These are phyloP conservation scores for Colletotrichum coccodes DNA, from an alignment of 2,329 filamentous ascomycete genomes.

Conservation along the genomic window DNA sequence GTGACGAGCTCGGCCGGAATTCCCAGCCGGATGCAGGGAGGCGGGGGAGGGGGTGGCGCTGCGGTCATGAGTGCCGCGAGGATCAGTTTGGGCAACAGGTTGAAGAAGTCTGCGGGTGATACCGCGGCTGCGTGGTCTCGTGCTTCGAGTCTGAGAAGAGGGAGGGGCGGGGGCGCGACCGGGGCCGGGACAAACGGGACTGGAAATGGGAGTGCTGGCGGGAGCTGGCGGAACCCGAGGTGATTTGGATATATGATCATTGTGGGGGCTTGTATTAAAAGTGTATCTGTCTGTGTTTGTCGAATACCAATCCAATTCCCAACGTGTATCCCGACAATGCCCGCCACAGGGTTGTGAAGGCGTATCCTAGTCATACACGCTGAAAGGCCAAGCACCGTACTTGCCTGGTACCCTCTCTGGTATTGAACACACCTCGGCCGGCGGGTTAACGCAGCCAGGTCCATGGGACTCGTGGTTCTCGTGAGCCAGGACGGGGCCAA, in stretches of 20 bases:
- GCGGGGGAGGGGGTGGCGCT: slow-evolving; percentile 36
- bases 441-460: too few relatives aligned
- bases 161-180: neutral
- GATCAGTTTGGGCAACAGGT: slow-evolving; percentile 60
- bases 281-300: too few relatives aligned
- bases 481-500: too few relatives aligned
- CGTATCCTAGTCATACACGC: too few relatives aligned
- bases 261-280: too few relatives aligned
- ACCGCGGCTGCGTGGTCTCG: slow-evolving; percentile 49
- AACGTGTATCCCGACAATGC: too few relatives aligned
- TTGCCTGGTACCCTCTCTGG: too few relatives aligned
- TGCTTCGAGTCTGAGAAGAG: slow-evolving; percentile 51
- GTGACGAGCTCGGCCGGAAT: slow-evolving; percentile 39
- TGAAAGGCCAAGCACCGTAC: too few relatives aligned
- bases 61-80: slow-evolving; percentile 48
- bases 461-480: too few relatives aligned
- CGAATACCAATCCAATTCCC: too few relatives aligned
- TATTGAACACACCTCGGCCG: too few relatives aligned
- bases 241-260: neutral
- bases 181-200: neutral
- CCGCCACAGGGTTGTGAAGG: too few relatives aligned
- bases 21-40: slow-evolving; percentile 28
- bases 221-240: slow-evolving; percentile 16
- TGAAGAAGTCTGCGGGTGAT: slow-evolving; percentile 59
- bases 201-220: neutral